Evolutionary conservation across 768 basidiomycete species (phyloP).

Genomic region (Termitomyces sp.): DNA sequence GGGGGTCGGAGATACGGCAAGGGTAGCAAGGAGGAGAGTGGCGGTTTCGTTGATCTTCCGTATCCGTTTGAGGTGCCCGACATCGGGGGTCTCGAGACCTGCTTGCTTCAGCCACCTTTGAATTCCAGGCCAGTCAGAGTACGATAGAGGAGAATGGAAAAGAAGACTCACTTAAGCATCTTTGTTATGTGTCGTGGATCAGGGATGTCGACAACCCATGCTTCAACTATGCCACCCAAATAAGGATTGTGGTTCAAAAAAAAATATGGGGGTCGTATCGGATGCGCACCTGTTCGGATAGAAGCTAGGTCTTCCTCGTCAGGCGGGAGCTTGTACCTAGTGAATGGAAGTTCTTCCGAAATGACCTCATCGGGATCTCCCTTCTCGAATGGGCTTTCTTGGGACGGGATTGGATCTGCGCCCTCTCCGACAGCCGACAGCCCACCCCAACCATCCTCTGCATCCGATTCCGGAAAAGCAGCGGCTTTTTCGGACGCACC

Average conservation of each 20-base stretch:
- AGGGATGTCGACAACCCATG: conserved; percentile 75
- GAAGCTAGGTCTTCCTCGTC: conserved; percentile 59
- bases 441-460: conserved; percentile 44
- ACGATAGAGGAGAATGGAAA: background rate
- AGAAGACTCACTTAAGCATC: conserved; percentile 51
- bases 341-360: conserved; percentile 62
- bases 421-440: conserved; percentile 23
- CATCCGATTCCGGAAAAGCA: conserved; percentile 5
- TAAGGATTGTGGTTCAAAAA: background rate
- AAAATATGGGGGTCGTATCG: background rate
- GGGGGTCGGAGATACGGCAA: conserved; percentile 32
- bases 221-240: conserved; percentile 41
- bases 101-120: conserved; percentile 65
- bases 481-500: conserved; percentile 10
- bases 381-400: conserved; percentile 23
- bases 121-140: background rate
- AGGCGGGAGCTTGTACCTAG: conserved; percentile 49
- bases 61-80: conserved; percentile 76
- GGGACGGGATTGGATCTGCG: conserved; percentile 7
- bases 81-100: conserved; percentile 52
- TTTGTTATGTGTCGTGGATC: conserved; percentile 52
- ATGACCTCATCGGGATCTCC: conserved; percentile 44
- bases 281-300: conserved; percentile 49
- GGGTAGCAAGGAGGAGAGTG: conserved; percentile 54
- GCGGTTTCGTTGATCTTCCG: conserved; percentile 44